Conservation (phyloP, 2,329 filamentous ascomycete species). For the Elsinoe fawcettii region DNA sequence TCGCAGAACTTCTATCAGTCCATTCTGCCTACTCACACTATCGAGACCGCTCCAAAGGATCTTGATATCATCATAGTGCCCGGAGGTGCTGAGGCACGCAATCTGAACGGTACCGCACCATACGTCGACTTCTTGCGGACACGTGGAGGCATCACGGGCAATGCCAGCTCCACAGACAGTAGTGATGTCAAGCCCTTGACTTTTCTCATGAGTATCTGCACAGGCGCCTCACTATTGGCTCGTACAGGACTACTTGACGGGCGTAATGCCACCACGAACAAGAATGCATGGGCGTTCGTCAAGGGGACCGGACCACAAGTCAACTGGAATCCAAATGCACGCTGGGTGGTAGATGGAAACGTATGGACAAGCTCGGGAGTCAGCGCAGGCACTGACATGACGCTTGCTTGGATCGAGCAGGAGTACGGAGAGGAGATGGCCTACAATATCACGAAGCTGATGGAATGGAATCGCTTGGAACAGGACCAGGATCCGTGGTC, state of each 20-base stretch:
- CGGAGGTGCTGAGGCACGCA: conserved; percentile 48
- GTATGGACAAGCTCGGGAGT: conserved; percentile 60
- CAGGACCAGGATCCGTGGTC: neutral
- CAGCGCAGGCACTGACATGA: conserved; percentile 55
- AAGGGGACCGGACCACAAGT: conserved; percentile 44
- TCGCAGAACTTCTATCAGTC: neutral
- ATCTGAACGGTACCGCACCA: conserved; percentile 21
- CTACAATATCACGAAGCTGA: conserved; percentile 37
- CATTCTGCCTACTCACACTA: conserved; percentile 48
- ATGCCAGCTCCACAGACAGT: conserved; percentile 27
- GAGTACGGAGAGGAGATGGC: conserved; percentile 49
- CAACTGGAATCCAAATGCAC: conserved; percentile 53
- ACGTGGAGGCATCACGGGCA: neutral
- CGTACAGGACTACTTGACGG: conserved; percentile 54
- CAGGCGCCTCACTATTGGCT: conserved; percentile 53
- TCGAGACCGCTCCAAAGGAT: conserved; percentile 36
- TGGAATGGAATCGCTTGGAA: neutral
- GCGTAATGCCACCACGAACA: conserved; percentile 61
- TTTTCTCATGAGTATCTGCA: conserved; percentile 59
- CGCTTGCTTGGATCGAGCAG: conserved; percentile 48
- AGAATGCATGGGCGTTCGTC: conserved; percentile 47
- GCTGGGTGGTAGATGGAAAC: conserved; percentile 59
- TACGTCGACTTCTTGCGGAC: neutral
- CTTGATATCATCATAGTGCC: conserved; percentile 59
- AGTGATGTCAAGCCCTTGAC: conserved; percentile 21